Base-by-base conservation (phyloP, 495 filamentous ascomycete genomes). In the Aspergillus ellipticus region DNA sequence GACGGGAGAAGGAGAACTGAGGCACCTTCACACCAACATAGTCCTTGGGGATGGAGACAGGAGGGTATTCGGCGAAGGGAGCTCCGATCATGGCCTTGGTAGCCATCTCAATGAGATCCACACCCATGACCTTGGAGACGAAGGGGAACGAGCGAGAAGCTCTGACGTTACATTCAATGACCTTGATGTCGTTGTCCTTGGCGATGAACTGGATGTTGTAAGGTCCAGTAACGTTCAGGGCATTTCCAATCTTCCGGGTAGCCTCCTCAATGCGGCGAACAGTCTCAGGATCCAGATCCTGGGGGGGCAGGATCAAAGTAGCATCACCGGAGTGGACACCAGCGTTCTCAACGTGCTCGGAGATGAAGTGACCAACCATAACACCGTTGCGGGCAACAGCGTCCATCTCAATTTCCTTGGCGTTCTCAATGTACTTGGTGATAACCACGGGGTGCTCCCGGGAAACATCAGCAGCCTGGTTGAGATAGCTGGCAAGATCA, bases 131-230 rank as follows among this genome's bases (percentile, higher is more conserved):
- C 79, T 98, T 98, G 29, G 93, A 97, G 19, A 97, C 92, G 70
- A 98, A 98, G 26, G 94, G 94, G 78, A 97, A 97, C 1, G 93
- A 97, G 48, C 94, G 83, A 42, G 94, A 97, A 17, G 94, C 94
- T 49, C 94, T 85, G 41, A 97, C 94, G 66, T 98, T 98, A 74
- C 94, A 98, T 74, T 98, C 94, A 58, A 98, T 98, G 58, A 98
- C 94, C 79, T 97, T 98, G 75, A 98, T 97, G 62, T 97, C 94
- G 66, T 97, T 97, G 71, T 97, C 91, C 77, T 98, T 98, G 50
- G 94, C 94, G 63, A 98, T 98, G 75, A 98, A 98, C 71, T 98
- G 94, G 57, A 98, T 98, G 74, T 98, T 98, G 82, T 87, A 96
- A 19, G 94, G 94, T 42, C 94, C 94, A 39, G 94, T 97, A 46